Evolutionary conservation across 2,329 filamentous ascomycete species (phyloP).

Genomic region (Sphaerulina musiva): DNA sequence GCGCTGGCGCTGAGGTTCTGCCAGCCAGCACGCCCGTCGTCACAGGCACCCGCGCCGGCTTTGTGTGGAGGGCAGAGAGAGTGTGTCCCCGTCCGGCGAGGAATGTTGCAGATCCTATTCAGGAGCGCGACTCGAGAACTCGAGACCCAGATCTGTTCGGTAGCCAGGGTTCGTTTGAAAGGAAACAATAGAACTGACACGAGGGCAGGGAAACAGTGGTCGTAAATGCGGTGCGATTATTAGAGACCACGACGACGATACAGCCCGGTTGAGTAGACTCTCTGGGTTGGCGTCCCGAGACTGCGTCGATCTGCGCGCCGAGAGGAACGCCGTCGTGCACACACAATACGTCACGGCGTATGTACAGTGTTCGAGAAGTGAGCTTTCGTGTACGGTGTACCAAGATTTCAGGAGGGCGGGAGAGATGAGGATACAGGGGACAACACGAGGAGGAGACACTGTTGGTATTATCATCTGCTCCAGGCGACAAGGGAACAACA

Average conservation of each 20-base stretch:
- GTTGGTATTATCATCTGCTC: not conserved
- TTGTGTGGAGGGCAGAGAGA: not conserved
- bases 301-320: constrained; percentile 5
- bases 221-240: constrained; percentile 6
- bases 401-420: not conserved
- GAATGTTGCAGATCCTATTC: constrained; percentile 1
- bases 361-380: constrained; percentile 4
- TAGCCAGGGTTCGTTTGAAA: not conserved
- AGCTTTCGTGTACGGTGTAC: not conserved
- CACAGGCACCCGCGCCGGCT: constrained; percentile 4
- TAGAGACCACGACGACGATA: not conserved
- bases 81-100: constrained; percentile 6
- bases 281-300: constrained; percentile 4
- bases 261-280: not conserved
- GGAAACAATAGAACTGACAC: not conserved
- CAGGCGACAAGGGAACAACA: not conserved
- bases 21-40: constrained; percentile 3
- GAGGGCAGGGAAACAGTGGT: constrained; percentile 4
- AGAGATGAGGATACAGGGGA: not conserved
- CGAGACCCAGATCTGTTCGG: constrained; percentile 3
- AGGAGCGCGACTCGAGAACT: not conserved
- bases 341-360: constrained; percentile 2
- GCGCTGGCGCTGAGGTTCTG: constrained; percentile 6
- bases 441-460: not conserved
- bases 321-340: constrained; percentile 2